Evolutionary conservation across 2,329 filamentous ascomycete species (phyloP), one percentile per base, ranked within the genome.

Genomic region (Cordyceps cicadae): DNA sequence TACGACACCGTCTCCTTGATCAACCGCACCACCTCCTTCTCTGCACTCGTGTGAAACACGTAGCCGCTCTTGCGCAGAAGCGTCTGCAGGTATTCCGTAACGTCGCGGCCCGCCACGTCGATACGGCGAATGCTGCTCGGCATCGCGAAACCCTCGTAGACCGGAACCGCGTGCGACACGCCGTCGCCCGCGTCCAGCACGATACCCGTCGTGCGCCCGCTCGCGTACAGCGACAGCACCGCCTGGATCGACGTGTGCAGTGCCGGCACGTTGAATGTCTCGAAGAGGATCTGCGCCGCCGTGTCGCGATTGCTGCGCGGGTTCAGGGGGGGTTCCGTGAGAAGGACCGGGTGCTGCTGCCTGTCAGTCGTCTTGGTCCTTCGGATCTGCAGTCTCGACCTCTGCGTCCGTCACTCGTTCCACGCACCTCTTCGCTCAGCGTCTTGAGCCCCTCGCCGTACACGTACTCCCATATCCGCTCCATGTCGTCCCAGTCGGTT

Each of bases 401-500:
- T 8, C 29, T 29, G 5, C 29, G 21, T 24, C 41, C 29, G 39
- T 50, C 29, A n/a, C 17, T 29, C 39, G 21, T 51, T 55, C 21
- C 9, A 65, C 72, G 41, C 62, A 92, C 89, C 83, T 99, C 94
- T 82, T 99, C 94, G 75, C 92, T 97, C 71, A 97, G 81, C 54
- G 93, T 96, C 80, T 97, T 97, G 69, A 99, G 75, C 65, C 95
- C 94, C 71, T 97, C 93, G 62, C 90, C 90, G 74, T 97, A 99
- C 58, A 99, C 92, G 71, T 96, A 94, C 70, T 95, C 90, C 94
- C 94, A 99, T 76, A 99, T 99, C 78, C 91, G 87, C 80, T 99
- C 94, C 94, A 99, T 99, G 72, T 99, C 94, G 72, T 97, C 94
- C 94, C 94, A 99, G 75, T 99, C 92, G 67, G 94, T 99, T 64